Base-by-base conservation (phyloP, 129 eudicot genomes). In the Escallonia herrerae region DNA sequence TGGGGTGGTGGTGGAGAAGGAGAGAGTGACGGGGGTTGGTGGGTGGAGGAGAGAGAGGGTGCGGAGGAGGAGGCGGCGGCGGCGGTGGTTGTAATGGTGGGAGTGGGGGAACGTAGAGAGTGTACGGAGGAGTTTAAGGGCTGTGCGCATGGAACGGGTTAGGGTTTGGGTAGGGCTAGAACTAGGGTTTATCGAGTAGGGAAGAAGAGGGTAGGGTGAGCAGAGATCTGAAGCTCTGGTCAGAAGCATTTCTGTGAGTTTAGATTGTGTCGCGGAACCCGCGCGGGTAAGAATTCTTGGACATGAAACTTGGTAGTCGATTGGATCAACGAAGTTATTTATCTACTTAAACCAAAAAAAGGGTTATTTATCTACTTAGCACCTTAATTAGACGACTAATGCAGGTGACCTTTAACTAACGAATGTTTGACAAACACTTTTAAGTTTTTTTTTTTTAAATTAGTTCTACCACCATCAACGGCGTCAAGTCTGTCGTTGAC, bases 81-180 rank as follows among this genome's bases (percentile, higher is more conserved):
- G 64, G 74, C 44, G 73, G 39, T 44, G 77, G 63, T n/a, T n/a
- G n/a, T 41, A 68, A 71, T 40, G 74, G 74, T 61, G 75, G 68
- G 80, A 9, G 74, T 61, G 75, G 68, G 80, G 7, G 75, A 80
- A 63, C 76, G 72, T 59, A 8, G 79, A 66, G n/a, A 75, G 74
- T 50, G 74, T 70, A 43, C 73, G 70, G 74, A 76, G 46, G 54
- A 70, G 6, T 3, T 63, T 14, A 43, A 74, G 66, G 50, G 87
- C 66, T 41, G 73, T 33, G 69, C 78, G 72, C 87, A 78, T 82
- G 73, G 79, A 61, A 44, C 64, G 37, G 63, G 65, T 39, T 54
- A 55, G 71, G 72, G 60, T 60, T 65, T 71, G 66, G 61, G 12
- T 44, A 58, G 15, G 50, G 40, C 13, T 55, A 5, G 14, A 12